Conservation (phyloP, 2,329 filamentous ascomycete genomes). For the Bimuria novae-zelandiae region DNA sequence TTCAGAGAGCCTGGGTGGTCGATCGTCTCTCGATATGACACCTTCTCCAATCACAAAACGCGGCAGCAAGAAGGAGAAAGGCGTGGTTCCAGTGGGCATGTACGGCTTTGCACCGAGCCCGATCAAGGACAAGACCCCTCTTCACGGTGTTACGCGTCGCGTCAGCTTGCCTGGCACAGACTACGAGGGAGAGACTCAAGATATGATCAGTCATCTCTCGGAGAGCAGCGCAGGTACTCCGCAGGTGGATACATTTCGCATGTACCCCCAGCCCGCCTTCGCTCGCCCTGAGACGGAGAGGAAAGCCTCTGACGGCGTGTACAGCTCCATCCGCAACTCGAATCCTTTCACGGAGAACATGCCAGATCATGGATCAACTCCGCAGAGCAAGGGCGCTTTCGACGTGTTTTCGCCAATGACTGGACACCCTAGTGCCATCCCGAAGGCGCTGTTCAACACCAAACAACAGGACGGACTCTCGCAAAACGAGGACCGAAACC, state of each 20-base stretch:
- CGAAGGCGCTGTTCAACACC: slow-evolving; percentile 16
- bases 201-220: not conserved
- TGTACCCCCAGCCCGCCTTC: not conserved
- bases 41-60: not conserved
- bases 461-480: not conserved
- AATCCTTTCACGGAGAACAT: slow-evolving; percentile 19
- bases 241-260: not conserved
- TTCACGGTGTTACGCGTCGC: slow-evolving; percentile 26
- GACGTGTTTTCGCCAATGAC: slow-evolving; percentile 18
- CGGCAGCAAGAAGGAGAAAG: not conserved
- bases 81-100: slow-evolving; percentile 8
- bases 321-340: slow-evolving; percentile 19
- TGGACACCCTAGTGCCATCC: slow-evolving; percentile 25
- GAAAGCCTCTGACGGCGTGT: slow-evolving; percentile 21
- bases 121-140: slow-evolving; percentile 19
- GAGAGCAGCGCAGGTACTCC: not conserved
- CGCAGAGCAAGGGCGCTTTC: not conserved
- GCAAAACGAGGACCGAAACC: not conserved
- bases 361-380: not conserved
- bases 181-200: not conserved
- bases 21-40: not conserved
- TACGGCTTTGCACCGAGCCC: slow-evolving; percentile 1
- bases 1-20: not conserved
- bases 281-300: not conserved
- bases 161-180: not conserved